Percentiles rank a stretch among this genome's conserved stretches.
These are phyloP conservation scores for Incumbomyces delicatus DNA, from an alignment of 2,329 filamentous ascomycete genomes.

Conservation along the genomic window DNA sequence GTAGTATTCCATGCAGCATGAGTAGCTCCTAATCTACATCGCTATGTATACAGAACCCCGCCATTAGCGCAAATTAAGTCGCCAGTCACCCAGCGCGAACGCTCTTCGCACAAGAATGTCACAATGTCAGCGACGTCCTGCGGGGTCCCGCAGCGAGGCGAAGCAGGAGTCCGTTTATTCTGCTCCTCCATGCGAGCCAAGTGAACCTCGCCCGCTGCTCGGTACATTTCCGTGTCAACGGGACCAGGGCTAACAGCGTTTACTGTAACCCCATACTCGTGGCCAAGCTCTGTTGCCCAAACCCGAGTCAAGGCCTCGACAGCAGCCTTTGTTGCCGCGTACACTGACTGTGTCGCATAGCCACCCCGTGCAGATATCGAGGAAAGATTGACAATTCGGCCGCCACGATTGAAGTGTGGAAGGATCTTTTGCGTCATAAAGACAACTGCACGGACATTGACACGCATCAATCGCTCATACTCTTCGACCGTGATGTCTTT, in stretches of 20 bases:
- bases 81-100: constrained; percentile 37
- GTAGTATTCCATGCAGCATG: no score
- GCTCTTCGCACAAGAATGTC: constrained; percentile 38
- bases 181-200: constrained; percentile 8
- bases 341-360: constrained; percentile 18
- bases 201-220: constrained; percentile 7
- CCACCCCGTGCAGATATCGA: constrained; percentile 7
- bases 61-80: constrained; percentile 36
- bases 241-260: constrained; percentile 37
- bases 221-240: constrained; percentile 26
- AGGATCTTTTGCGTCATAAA: constrained; percentile 17
- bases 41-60: constrained; percentile 17
- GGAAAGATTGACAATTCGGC: constrained; percentile 35
- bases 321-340: constrained; percentile 40
- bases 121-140: constrained; percentile 32
- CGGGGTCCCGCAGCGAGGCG: constrained; percentile 8
- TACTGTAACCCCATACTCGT: constrained; percentile 31
- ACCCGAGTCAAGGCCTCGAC: constrained; percentile 37
- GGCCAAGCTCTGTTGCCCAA: constrained; percentile 35
- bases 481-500: constrained; percentile 16
- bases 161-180: constrained; percentile 22
- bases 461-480: constrained; percentile 14
- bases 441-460: constrained; percentile 18
- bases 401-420: constrained; percentile 11
- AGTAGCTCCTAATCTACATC: no score